These are phyloP conservation scores for Eucalyptus pauciflora DNA, from an alignment of 345 rosid species.

Conservation along the genomic window DNA sequence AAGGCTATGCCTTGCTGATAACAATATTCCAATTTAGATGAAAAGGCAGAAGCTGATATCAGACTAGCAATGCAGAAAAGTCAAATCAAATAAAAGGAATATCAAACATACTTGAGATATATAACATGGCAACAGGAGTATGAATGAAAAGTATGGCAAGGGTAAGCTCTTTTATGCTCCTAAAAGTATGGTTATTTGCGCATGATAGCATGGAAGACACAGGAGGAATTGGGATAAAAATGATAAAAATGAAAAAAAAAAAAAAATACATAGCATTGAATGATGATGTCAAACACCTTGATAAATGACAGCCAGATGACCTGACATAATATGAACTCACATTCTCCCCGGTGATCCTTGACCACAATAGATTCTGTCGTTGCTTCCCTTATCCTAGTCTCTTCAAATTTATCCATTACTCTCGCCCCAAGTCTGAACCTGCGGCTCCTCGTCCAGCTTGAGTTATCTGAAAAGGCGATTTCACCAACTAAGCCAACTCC, in stretches of 20 bases:
- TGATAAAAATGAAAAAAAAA: neutral
- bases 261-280: neutral
- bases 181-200: neutral
- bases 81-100: neutral
- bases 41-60: neutral
- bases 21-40: neutral
- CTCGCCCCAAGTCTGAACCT: slow-evolving; percentile 88
- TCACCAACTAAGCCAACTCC: slow-evolving; percentile 63
- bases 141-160: neutral
- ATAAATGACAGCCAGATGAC: neutral
- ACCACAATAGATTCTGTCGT: slow-evolving; percentile 78
- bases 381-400: slow-evolving; percentile 56
- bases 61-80: neutral
- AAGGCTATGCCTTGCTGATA: neutral
- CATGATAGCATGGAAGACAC: neutral
- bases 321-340: slow-evolving; percentile 31
- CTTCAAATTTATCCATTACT: slow-evolving; percentile 51
- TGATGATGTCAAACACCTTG: neutral
- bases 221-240: neutral
- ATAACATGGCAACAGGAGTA: neutral
- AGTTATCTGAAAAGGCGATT: slow-evolving; percentile 84
- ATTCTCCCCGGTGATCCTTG: slow-evolving; percentile 98
- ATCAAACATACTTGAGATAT: neutral
- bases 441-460: slow-evolving; percentile 99
- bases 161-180: neutral